Evolutionary conservation across 495 filamentous ascomycete species (phyloP).

Genomic region (Aspergillus bridgeri): DNA sequence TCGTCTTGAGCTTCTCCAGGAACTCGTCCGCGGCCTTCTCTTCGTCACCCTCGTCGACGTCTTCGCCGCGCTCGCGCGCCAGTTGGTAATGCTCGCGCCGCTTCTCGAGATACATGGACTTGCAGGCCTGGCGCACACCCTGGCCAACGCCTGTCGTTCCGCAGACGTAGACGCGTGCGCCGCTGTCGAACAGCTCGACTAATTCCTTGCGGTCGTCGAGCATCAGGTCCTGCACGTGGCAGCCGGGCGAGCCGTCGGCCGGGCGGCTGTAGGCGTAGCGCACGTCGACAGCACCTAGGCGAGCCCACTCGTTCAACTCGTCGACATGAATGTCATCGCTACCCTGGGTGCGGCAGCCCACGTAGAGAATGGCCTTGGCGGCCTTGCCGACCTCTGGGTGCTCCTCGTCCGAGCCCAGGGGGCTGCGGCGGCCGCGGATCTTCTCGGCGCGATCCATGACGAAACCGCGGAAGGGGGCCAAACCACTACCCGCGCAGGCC

Average conservation of each 20-base stretch:
- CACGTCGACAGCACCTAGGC: slow-evolving; percentile 54
- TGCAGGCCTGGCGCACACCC: slow-evolving; percentile 52
- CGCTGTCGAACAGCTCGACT: slow-evolving; percentile 50
- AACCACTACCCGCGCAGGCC: slow-evolving; percentile 53
- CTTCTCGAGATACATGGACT: slow-evolving; percentile 44
- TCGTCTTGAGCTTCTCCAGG: slow-evolving; percentile 47
- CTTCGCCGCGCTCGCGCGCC: slow-evolving; percentile 24
- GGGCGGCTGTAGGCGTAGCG: slow-evolving; percentile 53
- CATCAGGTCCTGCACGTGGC: slow-evolving; percentile 63
- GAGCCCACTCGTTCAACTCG: slow-evolving; percentile 58
- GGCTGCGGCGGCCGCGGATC: slow-evolving; percentile 44
- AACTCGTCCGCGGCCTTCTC: slow-evolving; percentile 49
- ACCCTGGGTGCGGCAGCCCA: slow-evolving; percentile 57
- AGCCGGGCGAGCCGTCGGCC: slow-evolving; percentile 27
- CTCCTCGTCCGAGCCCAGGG: slow-evolving; percentile 6
- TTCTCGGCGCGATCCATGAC: slow-evolving; percentile 61
- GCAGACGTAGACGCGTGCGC: slow-evolving; percentile 65
- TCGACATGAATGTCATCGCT: slow-evolving; percentile 58
- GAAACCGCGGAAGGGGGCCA: slow-evolving; percentile 71
- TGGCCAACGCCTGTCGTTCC: slow-evolving; percentile 60
- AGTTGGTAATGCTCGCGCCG: slow-evolving; percentile 38
- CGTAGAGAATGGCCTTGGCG: slow-evolving; percentile 59
- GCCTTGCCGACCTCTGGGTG: slow-evolving; percentile 29
- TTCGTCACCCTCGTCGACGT: slow-evolving; percentile 39
- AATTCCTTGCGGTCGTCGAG: slow-evolving; percentile 50